Percentiles rank a stretch among this genome's conserved stretches.
These are phyloP conservation scores for Mucor mucedo DNA, from an alignment of 371 early-diverging fungal genomes.

Conservation along the genomic window DNA sequence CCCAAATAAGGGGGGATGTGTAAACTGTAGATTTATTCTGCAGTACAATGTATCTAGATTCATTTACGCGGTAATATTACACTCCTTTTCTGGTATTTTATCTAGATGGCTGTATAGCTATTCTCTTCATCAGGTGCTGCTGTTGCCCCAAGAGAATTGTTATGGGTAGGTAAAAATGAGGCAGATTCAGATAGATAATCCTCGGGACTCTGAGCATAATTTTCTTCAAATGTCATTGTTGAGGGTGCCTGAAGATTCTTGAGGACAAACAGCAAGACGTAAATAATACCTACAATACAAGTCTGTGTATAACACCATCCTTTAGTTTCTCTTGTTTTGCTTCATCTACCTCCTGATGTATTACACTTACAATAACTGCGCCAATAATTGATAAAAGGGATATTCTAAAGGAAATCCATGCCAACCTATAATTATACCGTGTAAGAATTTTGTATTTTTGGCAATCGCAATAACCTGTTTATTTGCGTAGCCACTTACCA, in stretches of 20 bases:
- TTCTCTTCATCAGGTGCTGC: background rate
- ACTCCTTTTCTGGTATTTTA: background rate
- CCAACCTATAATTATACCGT: background rate
- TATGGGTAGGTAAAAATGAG: background rate
- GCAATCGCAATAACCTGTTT: too few species aligned
- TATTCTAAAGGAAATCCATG: background rate
- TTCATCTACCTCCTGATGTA: too few species aligned
- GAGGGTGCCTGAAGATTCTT: background rate
- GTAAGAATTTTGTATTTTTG: background rate
- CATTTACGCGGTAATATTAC: too few species aligned
- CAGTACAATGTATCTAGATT: background rate
- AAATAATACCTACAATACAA: background rate
- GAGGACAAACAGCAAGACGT: background rate
- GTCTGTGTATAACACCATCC: background rate
- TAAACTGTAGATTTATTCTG: too few species aligned
- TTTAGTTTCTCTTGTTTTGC: background rate
- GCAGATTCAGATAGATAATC: background rate
- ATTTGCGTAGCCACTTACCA: background rate
- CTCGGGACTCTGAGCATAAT: background rate
- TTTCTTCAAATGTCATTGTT: background rate
- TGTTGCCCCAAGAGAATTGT: background rate
- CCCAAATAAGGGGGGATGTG: too few species aligned
- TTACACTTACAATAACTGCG: background rate
- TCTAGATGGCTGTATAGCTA: background rate
- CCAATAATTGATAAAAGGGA: background rate